Conservation (phyloP, 306 rosid species). For the Comarum palustre region DNA sequence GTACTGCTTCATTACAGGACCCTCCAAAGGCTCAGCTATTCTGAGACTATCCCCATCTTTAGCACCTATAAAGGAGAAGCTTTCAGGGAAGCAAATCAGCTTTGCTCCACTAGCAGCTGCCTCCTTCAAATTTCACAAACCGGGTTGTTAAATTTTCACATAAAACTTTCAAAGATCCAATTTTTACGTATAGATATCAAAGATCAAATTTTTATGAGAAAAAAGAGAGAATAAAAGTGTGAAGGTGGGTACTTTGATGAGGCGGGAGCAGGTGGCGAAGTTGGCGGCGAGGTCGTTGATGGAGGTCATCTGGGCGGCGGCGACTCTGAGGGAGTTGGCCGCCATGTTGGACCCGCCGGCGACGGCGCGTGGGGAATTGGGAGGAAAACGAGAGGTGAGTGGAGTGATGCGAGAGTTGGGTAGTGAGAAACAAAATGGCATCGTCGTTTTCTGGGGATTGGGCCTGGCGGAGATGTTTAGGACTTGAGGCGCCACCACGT, state of each 20-base stretch:
- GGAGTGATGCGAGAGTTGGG: conserved; percentile 7
- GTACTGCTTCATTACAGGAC: conserved; percentile 65
- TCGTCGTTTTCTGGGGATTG: not conserved
- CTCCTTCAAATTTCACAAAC: conserved; percentile 45
- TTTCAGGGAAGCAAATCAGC: conserved; percentile 81
- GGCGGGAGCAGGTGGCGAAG: conserved; percentile 72
- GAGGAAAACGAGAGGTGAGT: conserved; percentile 16
- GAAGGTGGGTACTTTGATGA: conserved; percentile 48
- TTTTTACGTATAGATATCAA: not conserved
- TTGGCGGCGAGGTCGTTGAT: conserved; percentile 67
- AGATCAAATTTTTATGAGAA: not conserved
- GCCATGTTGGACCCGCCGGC: conserved; percentile 55
- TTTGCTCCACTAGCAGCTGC: conserved; percentile 90
- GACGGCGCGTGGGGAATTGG: conserved; percentile 2
- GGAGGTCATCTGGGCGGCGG: conserved; percentile 96
- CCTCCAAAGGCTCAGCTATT: conserved; percentile 73
- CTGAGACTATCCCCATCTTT: conserved; percentile 74
- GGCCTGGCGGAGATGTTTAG: conserved; percentile 3
- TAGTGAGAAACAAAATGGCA: conserved; percentile 20
- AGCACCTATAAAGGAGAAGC: conserved; percentile 69
- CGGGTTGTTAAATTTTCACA: not conserved
- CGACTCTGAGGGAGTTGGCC: conserved; percentile 64
- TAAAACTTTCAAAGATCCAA: not conserved
- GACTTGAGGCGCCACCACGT: not conserved
- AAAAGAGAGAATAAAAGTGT: not conserved